A percentile compares a stretch with the other conserved stretches of the same genome.
phyloP scores from a whole-genome alignment of 1,284 basidiomycete species.

The Xerocomus nothofagi region DNA sequence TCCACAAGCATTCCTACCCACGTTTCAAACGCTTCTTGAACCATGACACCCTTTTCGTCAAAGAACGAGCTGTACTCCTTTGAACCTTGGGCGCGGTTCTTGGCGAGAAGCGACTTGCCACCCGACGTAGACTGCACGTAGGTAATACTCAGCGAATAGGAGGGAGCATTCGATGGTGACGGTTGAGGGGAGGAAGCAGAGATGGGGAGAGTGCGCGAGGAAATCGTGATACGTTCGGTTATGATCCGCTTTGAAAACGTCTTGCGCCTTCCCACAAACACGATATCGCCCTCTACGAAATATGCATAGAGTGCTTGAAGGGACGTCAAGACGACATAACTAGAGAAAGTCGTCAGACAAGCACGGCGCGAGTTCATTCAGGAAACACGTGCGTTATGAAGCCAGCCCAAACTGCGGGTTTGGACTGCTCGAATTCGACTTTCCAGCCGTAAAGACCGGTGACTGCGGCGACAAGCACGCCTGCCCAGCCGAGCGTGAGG shows the following conservation, averaged over 20 bases:
- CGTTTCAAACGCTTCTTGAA: constrained; percentile 65
- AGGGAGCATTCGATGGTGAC: constrained; percentile 44
- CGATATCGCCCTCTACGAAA: constrained; percentile 76
- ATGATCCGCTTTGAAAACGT: constrained; percentile 85
- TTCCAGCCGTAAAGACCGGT: constrained; percentile 85
- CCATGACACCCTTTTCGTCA: constrained; percentile 67
- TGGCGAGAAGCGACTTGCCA: constrained; percentile 73
- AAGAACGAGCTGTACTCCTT: constrained; percentile 68
- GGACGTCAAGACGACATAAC: constrained; percentile 71
- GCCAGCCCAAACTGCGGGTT: constrained; percentile 76
- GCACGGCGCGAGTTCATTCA: not conserved
- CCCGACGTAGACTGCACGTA: constrained; percentile 75
- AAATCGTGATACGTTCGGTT: constrained; percentile 76
- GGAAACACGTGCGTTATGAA: constrained; percentile 61
- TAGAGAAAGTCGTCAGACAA: constrained; percentile 30
- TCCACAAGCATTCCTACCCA: constrained; percentile 74
- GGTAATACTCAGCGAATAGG: constrained; percentile 60
- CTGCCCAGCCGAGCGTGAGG: constrained; percentile 80
- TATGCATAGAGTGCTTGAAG: constrained; percentile 77
- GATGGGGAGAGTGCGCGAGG: constrained; percentile 59
- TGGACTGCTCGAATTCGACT: constrained; percentile 83
- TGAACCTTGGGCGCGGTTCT: constrained; percentile 53
- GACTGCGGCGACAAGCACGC: constrained; percentile 74
- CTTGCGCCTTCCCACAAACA: constrained; percentile 83
- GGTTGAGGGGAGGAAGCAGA: constrained; percentile 27